phyloP scores from a whole-genome alignment of 2,329 filamentous ascomycete genomes.

The Orbilia oligospora region DNA sequence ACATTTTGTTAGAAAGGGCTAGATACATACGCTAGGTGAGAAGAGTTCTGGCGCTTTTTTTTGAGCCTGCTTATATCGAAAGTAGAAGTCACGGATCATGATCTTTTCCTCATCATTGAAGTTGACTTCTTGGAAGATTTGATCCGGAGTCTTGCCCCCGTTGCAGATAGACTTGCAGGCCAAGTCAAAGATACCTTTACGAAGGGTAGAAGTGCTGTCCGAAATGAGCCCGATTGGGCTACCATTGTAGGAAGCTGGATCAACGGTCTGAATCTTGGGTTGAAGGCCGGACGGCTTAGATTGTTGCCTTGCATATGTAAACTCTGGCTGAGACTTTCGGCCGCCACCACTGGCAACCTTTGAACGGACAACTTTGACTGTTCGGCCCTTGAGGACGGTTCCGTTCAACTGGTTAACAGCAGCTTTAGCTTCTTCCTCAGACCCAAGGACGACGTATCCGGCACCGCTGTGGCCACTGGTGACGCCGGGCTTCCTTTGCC shows the following conservation, averaged over 20 bases:
- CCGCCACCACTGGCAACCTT: conserved; percentile 13
- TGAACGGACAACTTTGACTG: conserved; percentile 31
- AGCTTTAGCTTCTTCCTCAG: conserved; percentile 43
- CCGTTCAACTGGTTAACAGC: conserved; percentile 43
- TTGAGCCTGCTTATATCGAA: conserved; percentile 28
- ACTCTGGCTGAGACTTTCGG: conserved; percentile 31
- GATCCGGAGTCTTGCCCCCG: conserved; percentile 36
- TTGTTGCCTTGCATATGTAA: background rate
- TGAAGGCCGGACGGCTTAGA: background rate
- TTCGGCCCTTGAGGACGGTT: conserved; percentile 30
- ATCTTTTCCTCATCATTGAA: conserved; percentile 52
- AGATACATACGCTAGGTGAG: conserved; percentile 3
- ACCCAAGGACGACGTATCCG: conserved; percentile 38
- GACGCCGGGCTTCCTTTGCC: conserved; percentile 40
- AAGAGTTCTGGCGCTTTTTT: background rate
- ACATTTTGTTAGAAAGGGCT: background rate
- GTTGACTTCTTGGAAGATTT: conserved; percentile 51
- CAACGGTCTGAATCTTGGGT: conserved; percentile 3
- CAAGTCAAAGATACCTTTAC: conserved; percentile 44
- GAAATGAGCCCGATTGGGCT: background rate
- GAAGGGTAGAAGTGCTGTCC: conserved; percentile 26
- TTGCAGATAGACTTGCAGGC: conserved; percentile 41
- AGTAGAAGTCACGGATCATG: conserved; percentile 52
- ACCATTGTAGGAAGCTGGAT: conserved; percentile 4
- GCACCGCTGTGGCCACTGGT: conserved; percentile 25